phyloP scores from a whole-genome alignment of 495 filamentous ascomycete species.

The Trichoderma virens region DNA sequence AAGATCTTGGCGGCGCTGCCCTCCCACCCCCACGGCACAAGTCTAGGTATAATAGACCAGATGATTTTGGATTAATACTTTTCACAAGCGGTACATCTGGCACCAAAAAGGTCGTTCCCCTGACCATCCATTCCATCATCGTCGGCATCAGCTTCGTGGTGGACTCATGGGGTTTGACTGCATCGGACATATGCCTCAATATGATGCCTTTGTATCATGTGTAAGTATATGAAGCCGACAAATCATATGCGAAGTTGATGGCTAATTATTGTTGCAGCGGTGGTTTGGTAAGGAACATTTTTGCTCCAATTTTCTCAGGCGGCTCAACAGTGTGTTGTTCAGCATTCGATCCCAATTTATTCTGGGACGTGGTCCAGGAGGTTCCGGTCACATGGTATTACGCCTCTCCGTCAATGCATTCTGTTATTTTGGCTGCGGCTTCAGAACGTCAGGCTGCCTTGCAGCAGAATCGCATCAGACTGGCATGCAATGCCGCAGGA shows the following conservation, averaged over 20 bases:
- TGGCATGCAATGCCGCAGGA: slow-evolving; percentile 40
- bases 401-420: slow-evolving; percentile 42
- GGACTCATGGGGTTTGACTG: slow-evolving; percentile 31
- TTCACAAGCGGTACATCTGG: slow-evolving; percentile 42
- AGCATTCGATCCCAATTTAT: slow-evolving; percentile 39
- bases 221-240: not conserved
- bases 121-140: slow-evolving; percentile 30
- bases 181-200: slow-evolving; percentile 33
- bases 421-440: slow-evolving; percentile 30
- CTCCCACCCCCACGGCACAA: not conserved
- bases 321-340: slow-evolving; percentile 37
- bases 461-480: slow-evolving; percentile 29
- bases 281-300: slow-evolving; percentile 33
- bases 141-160: slow-evolving; percentile 31
- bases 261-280: slow-evolving; percentile 14
- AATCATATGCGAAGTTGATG: too few relatives aligned
- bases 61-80: slow-evolving; percentile 34
- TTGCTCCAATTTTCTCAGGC: slow-evolving; percentile 33
- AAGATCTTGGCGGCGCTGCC: not conserved
- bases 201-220: slow-evolving; percentile 44
- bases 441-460: slow-evolving; percentile 24
- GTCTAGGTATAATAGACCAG: slow-evolving; percentile 10
- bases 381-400: slow-evolving; percentile 40
- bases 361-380: slow-evolving; percentile 39
- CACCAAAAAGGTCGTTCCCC: slow-evolving; percentile 38